Conservation (phyloP, 495 filamentous ascomycete species). For the Durotheca rogersii region DNA sequence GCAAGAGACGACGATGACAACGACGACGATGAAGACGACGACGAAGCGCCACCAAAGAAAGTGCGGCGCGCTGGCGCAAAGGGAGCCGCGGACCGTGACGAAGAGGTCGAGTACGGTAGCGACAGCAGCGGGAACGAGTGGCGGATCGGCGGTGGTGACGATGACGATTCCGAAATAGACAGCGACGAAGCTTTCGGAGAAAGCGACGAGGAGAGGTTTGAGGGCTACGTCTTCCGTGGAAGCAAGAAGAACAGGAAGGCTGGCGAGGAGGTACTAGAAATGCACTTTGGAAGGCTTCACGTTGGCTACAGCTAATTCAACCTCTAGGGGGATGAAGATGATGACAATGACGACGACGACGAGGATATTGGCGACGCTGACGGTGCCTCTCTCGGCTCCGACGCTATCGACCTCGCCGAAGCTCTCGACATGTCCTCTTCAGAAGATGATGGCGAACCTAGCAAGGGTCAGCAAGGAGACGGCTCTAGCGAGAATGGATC, state of each 20-base stretch:
- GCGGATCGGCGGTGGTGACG: slow-evolving; percentile 73
- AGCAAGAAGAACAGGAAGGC: slow-evolving; percentile 57
- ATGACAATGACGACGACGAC: slow-evolving; percentile 45
- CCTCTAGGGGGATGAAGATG: slow-evolving; percentile 22
- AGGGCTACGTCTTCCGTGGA: slow-evolving; percentile 71
- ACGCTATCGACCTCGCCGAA: slow-evolving; percentile 80
- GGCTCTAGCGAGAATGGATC: slow-evolving; percentile 52
- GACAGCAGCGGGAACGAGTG: slow-evolving; percentile 90
- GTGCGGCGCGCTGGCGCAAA: slow-evolving; percentile 40
- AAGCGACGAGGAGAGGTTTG: slow-evolving; percentile 81
- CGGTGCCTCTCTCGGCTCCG: slow-evolving; percentile 66
- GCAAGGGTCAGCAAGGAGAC: slow-evolving; percentile 37
- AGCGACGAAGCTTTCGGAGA: slow-evolving; percentile 91
- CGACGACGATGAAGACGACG: slow-evolving; percentile 55
- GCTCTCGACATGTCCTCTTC: slow-evolving; percentile 70
- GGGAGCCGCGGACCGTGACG: slow-evolving; percentile 50
- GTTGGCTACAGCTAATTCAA: slow-evolving; percentile 32
- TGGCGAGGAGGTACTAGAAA: slow-evolving; percentile 46
- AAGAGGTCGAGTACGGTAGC: slow-evolving; percentile 60
- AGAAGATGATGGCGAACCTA: slow-evolving; percentile 46
- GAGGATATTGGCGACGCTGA: slow-evolving; percentile 61
- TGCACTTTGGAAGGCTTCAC: slow-evolving; percentile 33
- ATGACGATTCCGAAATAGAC: slow-evolving; percentile 83
- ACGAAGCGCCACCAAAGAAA: slow-evolving; percentile 46
- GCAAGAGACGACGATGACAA: slow-evolving; percentile 53